Evolutionary conservation across 495 filamentous ascomycete genomes (phyloP), one percentile per base, ranked within the genome.

Genomic region (Neurospora sp.): DNA sequence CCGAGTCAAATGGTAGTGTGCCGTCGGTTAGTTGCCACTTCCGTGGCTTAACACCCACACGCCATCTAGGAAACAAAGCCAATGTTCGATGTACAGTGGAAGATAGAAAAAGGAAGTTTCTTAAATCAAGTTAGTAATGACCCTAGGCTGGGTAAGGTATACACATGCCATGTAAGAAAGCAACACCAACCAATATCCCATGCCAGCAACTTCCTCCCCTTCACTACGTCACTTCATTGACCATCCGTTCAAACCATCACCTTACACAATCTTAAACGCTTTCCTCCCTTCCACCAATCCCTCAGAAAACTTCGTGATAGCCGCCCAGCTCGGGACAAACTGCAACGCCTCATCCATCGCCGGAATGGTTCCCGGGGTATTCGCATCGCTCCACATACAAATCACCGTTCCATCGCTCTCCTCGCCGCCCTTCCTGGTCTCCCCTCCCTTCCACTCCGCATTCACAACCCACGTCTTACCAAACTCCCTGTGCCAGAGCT

Each of bases 351-450:
- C 96, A 76, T 96, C 92, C 39, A 96, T 86, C 17, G 96, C 96
- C 0, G 96, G 94, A 70, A 99, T 95, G 9, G 85, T 82, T 4
- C 90, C 91, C 11, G 80, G 78, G 13, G 82, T 84, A 75, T 97
- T 97, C 38, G 88, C 89, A 83, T 98, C 96, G 76, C 90, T 92
- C 96, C 96, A 99, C 19, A 93, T 81, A 84, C 95, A 98, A 11
- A 92, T 86, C 5, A 94, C 89, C 66, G 84, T 85, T 0, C 94
- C 94, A 73, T 88, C 87, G 69, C 95, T 79, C 9, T 85, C 85
- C 11, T 76, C 77, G 13, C 73, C 75, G 21, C 76, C 77, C 70
- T 13, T 69, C 78, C 74, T 73, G 3, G 17, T 34, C 6, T 70
- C 62, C 5, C 76, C 71, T 4, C 80, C 78, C 54, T 85, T 80